phyloP scores from a whole-genome alignment of 305 asterid genomes.

The Fraxinus paxiana region DNA sequence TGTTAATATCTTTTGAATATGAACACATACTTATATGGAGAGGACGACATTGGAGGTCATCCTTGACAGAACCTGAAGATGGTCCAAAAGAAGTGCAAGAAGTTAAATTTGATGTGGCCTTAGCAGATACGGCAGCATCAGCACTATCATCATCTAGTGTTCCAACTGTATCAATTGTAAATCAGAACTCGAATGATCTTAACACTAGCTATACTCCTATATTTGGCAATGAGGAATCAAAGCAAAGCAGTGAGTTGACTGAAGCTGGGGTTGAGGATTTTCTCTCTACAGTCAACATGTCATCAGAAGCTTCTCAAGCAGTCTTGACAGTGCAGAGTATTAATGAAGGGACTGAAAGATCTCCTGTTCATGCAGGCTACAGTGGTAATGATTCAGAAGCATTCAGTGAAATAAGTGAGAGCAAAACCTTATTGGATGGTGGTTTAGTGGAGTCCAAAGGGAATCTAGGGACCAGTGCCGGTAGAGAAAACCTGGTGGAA shows the following conservation, averaged over 20 bases:
- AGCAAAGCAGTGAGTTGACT: conserved; percentile 11
- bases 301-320: conserved; percentile 24
- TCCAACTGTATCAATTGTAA: conserved; percentile 17
- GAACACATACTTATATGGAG: conserved; percentile 90
- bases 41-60: conserved; percentile 73
- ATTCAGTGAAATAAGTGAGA: conserved; percentile 18
- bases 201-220: conserved; percentile 21
- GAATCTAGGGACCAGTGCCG: conserved; percentile 12
- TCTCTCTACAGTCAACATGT: background rate
- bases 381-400: conserved; percentile 18
- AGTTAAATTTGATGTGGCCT: conserved; percentile 26
- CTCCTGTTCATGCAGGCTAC: conserved; percentile 9
- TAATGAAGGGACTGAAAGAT: conserved; percentile 15
- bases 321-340: conserved; percentile 10
- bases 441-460: conserved; percentile 22
- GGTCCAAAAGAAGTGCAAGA: conserved; percentile 32
- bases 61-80: conserved; percentile 33
- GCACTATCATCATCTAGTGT: conserved; percentile 29
- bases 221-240: conserved; percentile 30
- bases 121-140: conserved; percentile 8
- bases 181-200: conserved; percentile 21
- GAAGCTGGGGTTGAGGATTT: conserved; percentile 25
- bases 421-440: conserved; percentile 24
- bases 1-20: conserved; percentile 67
- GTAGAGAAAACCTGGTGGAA: conserved; percentile 17